Base-by-base conservation (phyloP, 257 asterid genomes). In the Craterostigma plantagineum region DNA sequence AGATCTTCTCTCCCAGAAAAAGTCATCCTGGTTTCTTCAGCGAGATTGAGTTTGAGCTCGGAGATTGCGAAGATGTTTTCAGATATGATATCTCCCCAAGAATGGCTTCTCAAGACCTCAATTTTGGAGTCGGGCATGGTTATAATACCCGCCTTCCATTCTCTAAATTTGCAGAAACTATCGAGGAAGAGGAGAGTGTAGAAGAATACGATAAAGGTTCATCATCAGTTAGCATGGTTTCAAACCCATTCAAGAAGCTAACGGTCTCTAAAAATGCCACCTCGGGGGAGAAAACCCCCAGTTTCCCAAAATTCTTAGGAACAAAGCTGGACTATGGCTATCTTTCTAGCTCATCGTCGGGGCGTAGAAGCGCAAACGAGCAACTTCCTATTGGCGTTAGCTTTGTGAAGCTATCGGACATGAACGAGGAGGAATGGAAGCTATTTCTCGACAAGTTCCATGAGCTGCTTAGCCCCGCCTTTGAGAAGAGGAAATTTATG, bases 291-390 rank as follows among this genome's bases (percentile, higher is more conserved):
- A 78, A 65, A n/a, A n/a, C n/a, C n/a, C n/a, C n/a, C n/a, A n/a
- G n/a, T n/a, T n/a, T n/a, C 63, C 71, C 71, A 8, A 73, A 64
- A 11, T 48, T 75, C 11, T 40, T 65, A 0, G 79, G 81, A 23
- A 15, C 71, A 8, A 71, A 71, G 52, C 71, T 70, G 6, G 75
- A 62, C 36, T 35, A 45, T 48, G 53, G 65, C 27, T 54, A 58
- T 54, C 62, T 60, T 53, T 46, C 67, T 8, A 68, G 59, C 46
- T 70, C 91, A 15, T 84, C 92, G 9, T 82, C 93, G 10, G 81
- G 81, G 14, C 85, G 70, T 53, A 65, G 93, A 55, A 87, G 98
- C 34, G 98, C 95, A 11, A 79, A 75, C n/a, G 98, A 79, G 58
- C 98, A 83, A 71, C 86, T 90, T 33, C 93, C 91, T 11, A 66